Evolutionary conservation across 306 rosid species (phyloP).

Genomic region (Quercus robur): DNA sequence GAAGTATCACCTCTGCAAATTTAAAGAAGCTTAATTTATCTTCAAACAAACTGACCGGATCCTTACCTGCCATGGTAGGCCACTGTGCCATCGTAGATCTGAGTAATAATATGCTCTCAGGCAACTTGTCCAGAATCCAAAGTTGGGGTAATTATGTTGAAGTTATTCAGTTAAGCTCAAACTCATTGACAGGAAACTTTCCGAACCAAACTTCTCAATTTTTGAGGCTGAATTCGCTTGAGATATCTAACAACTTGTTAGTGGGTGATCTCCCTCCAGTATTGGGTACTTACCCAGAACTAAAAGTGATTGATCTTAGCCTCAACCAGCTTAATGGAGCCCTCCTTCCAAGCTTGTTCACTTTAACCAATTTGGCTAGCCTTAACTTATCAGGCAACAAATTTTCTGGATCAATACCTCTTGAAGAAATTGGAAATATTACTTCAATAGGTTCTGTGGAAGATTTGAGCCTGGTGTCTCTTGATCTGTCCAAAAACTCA

Average conservation of each 20-base stretch:
- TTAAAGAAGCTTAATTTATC: conserved; percentile 72
- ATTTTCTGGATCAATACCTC: conserved; percentile 55
- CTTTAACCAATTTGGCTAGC: conserved; percentile 53
- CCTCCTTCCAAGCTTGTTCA: conserved; percentile 53
- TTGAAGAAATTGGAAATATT: conserved; percentile 23
- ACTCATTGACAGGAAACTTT: conserved; percentile 56
- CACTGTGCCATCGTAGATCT: conserved; percentile 63
- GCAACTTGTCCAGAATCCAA: conserved; percentile 56
- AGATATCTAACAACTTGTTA: conserved; percentile 61
- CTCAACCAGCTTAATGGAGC: conserved; percentile 57
- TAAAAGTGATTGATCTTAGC: conserved; percentile 65
- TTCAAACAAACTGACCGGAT: conserved; percentile 66
- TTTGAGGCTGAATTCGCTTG: conserved; percentile 52
- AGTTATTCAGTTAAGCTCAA: conserved; percentile 62
- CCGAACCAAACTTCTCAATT: conserved; percentile 53
- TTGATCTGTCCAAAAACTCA: conserved; percentile 74
- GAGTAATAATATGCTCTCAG: conserved; percentile 65
- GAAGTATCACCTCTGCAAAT: conserved; percentile 67
- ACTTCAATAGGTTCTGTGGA: conserved; percentile 22
- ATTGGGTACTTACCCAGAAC: conserved; percentile 62
- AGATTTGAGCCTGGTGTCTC: conserved; percentile 44
- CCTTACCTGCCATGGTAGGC: conserved; percentile 64
- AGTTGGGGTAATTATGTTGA: conserved; percentile 80
- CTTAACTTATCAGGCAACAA: conserved; percentile 63
- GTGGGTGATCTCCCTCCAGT: conserved; percentile 64